Evolutionary conservation across 306 rosid species (phyloP).

Genomic region (Rubus parviflorus): DNA sequence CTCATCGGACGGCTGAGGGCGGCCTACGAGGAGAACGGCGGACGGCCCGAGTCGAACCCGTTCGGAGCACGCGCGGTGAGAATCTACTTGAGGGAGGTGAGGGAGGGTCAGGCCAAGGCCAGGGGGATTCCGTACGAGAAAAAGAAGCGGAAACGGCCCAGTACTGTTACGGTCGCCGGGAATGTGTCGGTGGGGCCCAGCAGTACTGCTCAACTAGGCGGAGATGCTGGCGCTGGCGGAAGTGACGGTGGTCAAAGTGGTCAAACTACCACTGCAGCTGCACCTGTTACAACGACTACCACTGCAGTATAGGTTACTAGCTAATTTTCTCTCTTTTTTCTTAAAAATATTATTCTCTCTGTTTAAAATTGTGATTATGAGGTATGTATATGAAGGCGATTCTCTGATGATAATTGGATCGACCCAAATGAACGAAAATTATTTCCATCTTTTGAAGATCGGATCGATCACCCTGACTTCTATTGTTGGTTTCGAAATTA

Average conservation of each 20-base stretch:
- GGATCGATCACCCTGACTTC: background rate
- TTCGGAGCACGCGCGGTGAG: constrained; percentile 80
- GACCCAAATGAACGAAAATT: constrained; percentile 23
- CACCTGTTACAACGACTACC: constrained; percentile 30
- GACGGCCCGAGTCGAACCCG: constrained; percentile 82
- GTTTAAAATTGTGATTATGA: constrained; percentile 57
- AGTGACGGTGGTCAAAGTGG: constrained; percentile 7
- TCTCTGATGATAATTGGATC: constrained; percentile 35
- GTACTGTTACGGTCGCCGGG: constrained; percentile 19
- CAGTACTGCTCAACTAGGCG: constrained; percentile 4
- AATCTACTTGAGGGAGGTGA: constrained; percentile 81
- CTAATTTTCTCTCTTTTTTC: constrained; percentile 30
- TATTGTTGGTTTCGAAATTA: background rate
- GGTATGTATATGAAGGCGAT: constrained; percentile 39
- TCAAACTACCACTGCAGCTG: background rate
- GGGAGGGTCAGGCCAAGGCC: constrained; percentile 87
- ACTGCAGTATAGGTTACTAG: constrained; percentile 39
- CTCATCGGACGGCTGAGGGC: constrained; percentile 91
- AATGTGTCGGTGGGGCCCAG: constrained; percentile 35
- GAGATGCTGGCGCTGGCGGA: background rate
- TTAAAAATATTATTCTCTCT: constrained; percentile 17
- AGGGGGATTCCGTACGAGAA: constrained; percentile 95
- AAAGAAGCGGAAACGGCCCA: constrained; percentile 71
- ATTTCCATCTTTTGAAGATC: constrained; percentile 14
- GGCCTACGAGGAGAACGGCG: constrained; percentile 94